A percentile compares a stretch with the other conserved stretches of the same genome.
Evolutionary conservation across 768 basidiomycete genomes (phyloP).

Genomic region (Trametes sanguinea): DNA sequence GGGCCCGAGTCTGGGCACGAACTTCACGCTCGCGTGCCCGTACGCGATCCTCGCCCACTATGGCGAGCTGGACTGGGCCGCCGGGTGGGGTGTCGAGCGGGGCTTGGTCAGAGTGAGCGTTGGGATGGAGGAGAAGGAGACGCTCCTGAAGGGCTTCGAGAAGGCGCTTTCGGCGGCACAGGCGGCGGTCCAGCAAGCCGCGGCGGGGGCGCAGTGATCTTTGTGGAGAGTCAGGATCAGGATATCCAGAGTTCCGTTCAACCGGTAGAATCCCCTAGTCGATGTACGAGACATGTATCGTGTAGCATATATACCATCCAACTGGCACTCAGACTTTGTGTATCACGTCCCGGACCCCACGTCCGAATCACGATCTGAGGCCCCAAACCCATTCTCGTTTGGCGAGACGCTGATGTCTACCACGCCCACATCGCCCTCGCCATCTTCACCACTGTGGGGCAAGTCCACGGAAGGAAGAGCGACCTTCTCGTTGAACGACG

Average conservation of each 20-base stretch:
- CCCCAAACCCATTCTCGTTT: background rate
- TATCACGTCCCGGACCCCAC: background rate
- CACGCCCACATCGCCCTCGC: slow-evolving; percentile 5
- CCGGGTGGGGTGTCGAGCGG: slow-evolving; percentile 78
- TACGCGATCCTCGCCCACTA: slow-evolving; percentile 94
- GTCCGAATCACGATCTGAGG: slow-evolving; percentile 7
- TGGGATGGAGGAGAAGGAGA: slow-evolving; percentile 77
- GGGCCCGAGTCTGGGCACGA: slow-evolving; percentile 91
- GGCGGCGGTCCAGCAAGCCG: slow-evolving; percentile 13
- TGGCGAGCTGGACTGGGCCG: slow-evolving; percentile 89
- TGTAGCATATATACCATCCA: slow-evolving; percentile 20
- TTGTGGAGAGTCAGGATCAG: background rate
- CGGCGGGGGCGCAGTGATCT: background rate
- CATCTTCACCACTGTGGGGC: background rate
- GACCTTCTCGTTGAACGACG: slow-evolving; percentile 31
- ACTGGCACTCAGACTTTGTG: slow-evolving; percentile 5
- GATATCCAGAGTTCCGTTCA: slow-evolving; percentile 8
- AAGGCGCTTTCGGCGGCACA: slow-evolving; percentile 78
- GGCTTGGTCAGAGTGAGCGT: slow-evolving; percentile 86
- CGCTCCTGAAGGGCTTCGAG: slow-evolving; percentile 59
- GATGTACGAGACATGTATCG: slow-evolving; percentile 17
- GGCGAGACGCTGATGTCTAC: slow-evolving; percentile 16
- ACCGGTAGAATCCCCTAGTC: slow-evolving; percentile 7
- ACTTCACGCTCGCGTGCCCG: slow-evolving; percentile 93
- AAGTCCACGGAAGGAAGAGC: slow-evolving; percentile 5